Evolutionary conservation across 129 eudicot genomes (phyloP), one percentile per base, ranked within the genome.

Genomic region (Cynara cardunculus): DNA sequence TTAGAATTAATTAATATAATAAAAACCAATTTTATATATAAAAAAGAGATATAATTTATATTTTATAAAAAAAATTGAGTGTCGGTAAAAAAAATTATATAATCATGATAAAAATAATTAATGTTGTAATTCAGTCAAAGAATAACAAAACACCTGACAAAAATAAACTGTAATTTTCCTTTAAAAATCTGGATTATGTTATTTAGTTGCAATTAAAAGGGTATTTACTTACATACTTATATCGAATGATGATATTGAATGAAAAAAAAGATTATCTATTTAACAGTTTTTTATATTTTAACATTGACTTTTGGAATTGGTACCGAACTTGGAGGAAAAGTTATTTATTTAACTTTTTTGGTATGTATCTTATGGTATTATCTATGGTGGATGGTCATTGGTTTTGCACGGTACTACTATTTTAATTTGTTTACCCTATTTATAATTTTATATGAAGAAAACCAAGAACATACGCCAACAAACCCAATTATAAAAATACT

Each of bases 391-490:
- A 14, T 22, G 37, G 35, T 66, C 9, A 34, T 78, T 77, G 65
- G 80, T 77, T 59, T 64, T 62, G 59, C n/a, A n/a, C 12, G n/a
- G 0, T 35, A 61, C n/a, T 73, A 59, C 25, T 18, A 68, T 44
- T 6, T 41, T 25, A 37, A 19, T 64, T 9, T 7, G 30, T 16
- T 82, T 66, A 19, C 25, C 59, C 22, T 67, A 32, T 27, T 25
- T 73, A 28, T 30, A 26, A 9, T 14, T 49, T 35, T 39, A 37
- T 75, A 39, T n/a, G 24, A 78, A 59, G 71, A 31, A 56, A 65
- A 34, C 81, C 81, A 80, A 83, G 25, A 80, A 73, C 87, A 79
- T 68, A 81, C 72, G 84, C 73, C 67, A 87, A 77, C 39, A 77
- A 77, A 39, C 74, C 76, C 25, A 75, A 39, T 31, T 76, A 66